Evolutionary conservation across 176 grass and related monocot genomes (phyloP).

Genomic region (Eragrostis curvula): DNA sequence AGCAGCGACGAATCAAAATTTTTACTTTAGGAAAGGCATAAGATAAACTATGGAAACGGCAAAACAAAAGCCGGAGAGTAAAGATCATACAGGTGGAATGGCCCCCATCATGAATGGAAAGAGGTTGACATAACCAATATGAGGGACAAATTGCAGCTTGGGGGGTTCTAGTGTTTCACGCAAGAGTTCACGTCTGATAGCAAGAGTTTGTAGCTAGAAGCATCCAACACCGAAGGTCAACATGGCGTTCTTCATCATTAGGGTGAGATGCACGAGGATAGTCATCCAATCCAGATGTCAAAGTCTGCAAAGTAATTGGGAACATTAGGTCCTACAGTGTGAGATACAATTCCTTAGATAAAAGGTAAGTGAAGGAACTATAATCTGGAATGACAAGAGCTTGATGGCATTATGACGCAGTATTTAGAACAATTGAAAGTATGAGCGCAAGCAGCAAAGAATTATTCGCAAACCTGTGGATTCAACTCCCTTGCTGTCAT

Average conservation of each 20-base stretch:
- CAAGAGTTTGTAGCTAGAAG: conserved; percentile 85
- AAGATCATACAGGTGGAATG: conserved; percentile 81
- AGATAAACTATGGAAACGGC: conserved; percentile 8
- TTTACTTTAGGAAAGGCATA: conserved; percentile 23
- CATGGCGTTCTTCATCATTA: conserved; percentile 87
- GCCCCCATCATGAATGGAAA: conserved; percentile 97
- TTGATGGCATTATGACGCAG: conserved; percentile 16
- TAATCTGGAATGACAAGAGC: conserved; percentile 13
- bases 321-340: conserved; percentile 25
- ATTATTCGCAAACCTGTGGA: conserved; percentile 68
- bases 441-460: conserved; percentile 27
- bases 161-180: conserved; percentile 79
- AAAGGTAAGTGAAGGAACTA: conserved; percentile 27
- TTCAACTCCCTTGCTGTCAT: conserved; percentile 80
- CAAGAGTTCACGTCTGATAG: conserved; percentile 68
- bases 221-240: conserved; percentile 97
- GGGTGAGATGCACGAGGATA: conserved; percentile 97
- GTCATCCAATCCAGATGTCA: conserved; percentile 96
- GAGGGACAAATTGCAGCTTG: conserved; percentile 77
- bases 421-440: conserved; percentile 32
- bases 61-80: conserved; percentile 24
- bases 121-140: conserved; percentile 96
- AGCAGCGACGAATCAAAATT: background rate
- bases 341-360: conserved; percentile 18
- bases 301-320: conserved; percentile 63